Evolutionary conservation across 2,329 filamentous ascomycete species (phyloP).

Genomic region (Fusarium newnesense): DNA sequence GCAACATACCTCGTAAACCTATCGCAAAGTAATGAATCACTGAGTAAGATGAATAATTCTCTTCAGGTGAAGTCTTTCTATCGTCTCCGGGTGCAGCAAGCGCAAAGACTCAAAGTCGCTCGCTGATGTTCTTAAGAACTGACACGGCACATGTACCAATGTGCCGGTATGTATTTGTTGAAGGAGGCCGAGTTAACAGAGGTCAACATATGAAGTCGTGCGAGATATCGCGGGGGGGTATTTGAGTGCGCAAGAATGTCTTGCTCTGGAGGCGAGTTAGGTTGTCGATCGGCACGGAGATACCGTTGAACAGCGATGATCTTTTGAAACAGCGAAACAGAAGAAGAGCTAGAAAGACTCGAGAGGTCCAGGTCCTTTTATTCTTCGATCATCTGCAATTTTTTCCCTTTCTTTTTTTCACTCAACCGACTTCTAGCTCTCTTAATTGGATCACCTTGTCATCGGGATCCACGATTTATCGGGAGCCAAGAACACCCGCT

Average conservation of each 20-base stretch:
- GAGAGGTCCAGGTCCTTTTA: slow-evolving; percentile 16
- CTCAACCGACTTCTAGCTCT: slow-evolving; percentile 20
- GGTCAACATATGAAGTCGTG: slow-evolving; percentile 29
- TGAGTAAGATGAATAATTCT: not conserved
- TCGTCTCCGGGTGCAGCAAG: slow-evolving; percentile 63
- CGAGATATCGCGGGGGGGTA: slow-evolving; percentile 8
- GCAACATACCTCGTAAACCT: slow-evolving; percentile 29
- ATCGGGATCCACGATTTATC: slow-evolving; percentile 26
- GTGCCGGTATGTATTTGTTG: slow-evolving; percentile 46
- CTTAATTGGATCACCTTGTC: slow-evolving; percentile 6
- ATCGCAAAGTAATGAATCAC: slow-evolving; percentile 4
- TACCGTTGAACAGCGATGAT: slow-evolving; percentile 32
- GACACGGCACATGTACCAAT: slow-evolving; percentile 56
- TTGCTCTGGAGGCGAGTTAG: slow-evolving; percentile 16
- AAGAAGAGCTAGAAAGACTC: slow-evolving; percentile 1
- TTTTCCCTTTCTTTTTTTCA: slow-evolving; percentile 20
- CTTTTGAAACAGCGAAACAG: not conserved
- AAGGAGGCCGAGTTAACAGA: slow-evolving; percentile 20
- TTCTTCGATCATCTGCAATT: slow-evolving; percentile 37
- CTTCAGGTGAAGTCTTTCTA: slow-evolving; percentile 63
- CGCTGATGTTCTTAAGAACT: slow-evolving; percentile 58
- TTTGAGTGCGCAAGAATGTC: slow-evolving; percentile 25
- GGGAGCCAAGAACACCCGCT: slow-evolving; percentile 35
- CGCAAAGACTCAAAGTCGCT: slow-evolving; percentile 76
- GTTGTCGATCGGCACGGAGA: slow-evolving; percentile 20